Percentiles rank a stretch among this genome's conserved stretches.
Evolutionary conservation across 192 early-diverging fungal species (phyloP).

Genomic region (Backusella liffmaniae): DNA sequence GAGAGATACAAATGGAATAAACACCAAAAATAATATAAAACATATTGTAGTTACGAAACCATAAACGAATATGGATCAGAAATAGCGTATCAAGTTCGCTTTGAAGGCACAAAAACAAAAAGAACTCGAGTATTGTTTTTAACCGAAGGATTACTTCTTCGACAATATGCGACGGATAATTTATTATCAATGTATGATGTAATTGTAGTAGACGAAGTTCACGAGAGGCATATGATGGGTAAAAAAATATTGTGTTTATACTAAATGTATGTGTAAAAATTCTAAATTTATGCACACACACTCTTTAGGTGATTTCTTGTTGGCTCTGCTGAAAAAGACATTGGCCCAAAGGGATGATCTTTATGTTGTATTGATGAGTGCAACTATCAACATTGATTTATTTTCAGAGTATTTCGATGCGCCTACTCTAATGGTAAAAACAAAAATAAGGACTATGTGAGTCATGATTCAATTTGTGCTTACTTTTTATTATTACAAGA

Average conservation of each 20-base stretch:
- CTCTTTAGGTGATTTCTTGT: conserved; percentile 74
- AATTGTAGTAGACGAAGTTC: conserved; percentile 88
- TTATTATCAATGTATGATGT: conserved; percentile 62
- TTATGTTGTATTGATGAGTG: conserved; percentile 87
- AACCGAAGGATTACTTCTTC: conserved; percentile 70
- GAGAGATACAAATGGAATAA: not conserved
- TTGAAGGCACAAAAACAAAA: conserved; percentile 55
- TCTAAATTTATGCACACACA: not conserved
- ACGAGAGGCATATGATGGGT: conserved; percentile 63
- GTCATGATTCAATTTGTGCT: not conserved
- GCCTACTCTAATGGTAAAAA: conserved; percentile 34
- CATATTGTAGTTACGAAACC: conserved; percentile 48
- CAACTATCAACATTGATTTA: conserved; percentile 78
- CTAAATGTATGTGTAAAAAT: not conserved
- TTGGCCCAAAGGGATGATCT: conserved; percentile 58
- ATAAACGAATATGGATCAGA: conserved; percentile 64
- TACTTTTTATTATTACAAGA: conserved; percentile 27
- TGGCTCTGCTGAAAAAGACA: conserved; percentile 71
- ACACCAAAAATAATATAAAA: not conserved
- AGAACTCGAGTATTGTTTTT: conserved; percentile 70
- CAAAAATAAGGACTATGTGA: not conserved
- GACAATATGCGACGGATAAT: conserved; percentile 66
- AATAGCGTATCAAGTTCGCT: conserved; percentile 66
- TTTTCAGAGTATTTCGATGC: conserved; percentile 81
- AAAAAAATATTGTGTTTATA: not conserved